Evolutionary conservation across 2,329 filamentous ascomycete genomes (phyloP).

Genomic region (Pseudogymnoascus sp.): DNA sequence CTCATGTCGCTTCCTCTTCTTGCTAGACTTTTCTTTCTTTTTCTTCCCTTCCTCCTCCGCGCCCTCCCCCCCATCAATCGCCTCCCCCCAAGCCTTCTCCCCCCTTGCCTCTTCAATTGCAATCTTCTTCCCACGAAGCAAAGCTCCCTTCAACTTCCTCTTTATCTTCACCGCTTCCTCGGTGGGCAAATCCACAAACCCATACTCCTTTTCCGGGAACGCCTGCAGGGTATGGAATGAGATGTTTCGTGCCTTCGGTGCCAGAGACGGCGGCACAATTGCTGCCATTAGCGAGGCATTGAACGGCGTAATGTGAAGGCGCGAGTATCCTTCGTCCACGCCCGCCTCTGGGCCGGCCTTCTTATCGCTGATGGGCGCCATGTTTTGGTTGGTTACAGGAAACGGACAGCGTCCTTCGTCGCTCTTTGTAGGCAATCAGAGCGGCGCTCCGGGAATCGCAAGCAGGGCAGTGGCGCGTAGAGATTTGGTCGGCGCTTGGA

Average conservation of each 20-base stretch:
- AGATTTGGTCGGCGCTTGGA: not conserved
- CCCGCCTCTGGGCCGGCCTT: not conserved
- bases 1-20: slow-evolving; percentile 40
- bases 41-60: slow-evolving; percentile 32
- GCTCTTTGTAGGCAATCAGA: not conserved
- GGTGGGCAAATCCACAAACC: slow-evolving; percentile 74
- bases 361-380: not conserved
- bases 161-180: slow-evolving; percentile 84
- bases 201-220: slow-evolving; percentile 85
- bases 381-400: not conserved
- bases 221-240: slow-evolving; percentile 84
- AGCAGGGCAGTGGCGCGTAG: not conserved
- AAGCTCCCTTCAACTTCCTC: slow-evolving; percentile 82
- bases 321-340: slow-evolving; percentile 30
- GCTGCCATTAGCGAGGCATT: slow-evolving; percentile 64
- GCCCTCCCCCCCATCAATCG: slow-evolving; percentile 29
- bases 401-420: not conserved
- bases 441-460: not conserved
- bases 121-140: slow-evolving; percentile 78
- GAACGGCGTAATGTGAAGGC: slow-evolving; percentile 85
- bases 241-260: slow-evolving; percentile 63
- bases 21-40: slow-evolving; percentile 37
- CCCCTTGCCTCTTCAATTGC: slow-evolving; percentile 74
- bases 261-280: slow-evolving; percentile 61
- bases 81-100: slow-evolving; percentile 39